A percentile compares a stretch with the other conserved stretches of the same genome.
Evolutionary conservation across 2,329 filamentous ascomycete genomes (phyloP).

Genomic region (Neonectria ditissima): DNA sequence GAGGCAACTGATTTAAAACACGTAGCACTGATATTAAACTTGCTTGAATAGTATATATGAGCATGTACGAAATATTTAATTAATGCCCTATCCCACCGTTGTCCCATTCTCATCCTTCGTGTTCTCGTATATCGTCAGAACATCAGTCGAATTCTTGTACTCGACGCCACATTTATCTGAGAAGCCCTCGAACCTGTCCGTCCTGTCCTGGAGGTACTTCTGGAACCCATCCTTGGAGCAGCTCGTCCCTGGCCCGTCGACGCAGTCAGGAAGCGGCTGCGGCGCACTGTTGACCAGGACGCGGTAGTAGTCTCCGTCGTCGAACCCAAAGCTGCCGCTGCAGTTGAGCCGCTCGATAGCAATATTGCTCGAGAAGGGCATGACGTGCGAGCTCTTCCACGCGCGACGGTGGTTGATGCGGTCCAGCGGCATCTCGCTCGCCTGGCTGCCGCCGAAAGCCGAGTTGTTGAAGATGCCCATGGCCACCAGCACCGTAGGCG

Average conservation of each 20-base stretch:
- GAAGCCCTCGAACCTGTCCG: slow-evolving; percentile 35
- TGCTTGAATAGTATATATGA: too few relatives aligned
- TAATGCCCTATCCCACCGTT: not conserved
- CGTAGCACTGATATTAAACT: too few relatives aligned
- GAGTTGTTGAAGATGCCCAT: slow-evolving; percentile 79
- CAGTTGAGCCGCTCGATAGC: slow-evolving; percentile 75
- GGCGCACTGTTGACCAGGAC: slow-evolving; percentile 42
- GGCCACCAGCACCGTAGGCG: slow-evolving; percentile 74
- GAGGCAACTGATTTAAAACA: too few relatives aligned
- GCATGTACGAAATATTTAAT: not conserved
- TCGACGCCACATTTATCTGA: slow-evolving; percentile 40
- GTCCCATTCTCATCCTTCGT: not conserved
- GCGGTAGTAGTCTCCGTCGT: slow-evolving; percentile 42
- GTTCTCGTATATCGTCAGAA: slow-evolving; percentile 35
- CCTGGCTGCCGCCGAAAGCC: slow-evolving; percentile 59
- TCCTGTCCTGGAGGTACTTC: slow-evolving; percentile 33
- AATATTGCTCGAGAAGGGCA: slow-evolving; percentile 75
- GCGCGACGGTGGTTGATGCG: slow-evolving; percentile 71
- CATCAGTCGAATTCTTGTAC: slow-evolving; percentile 39
- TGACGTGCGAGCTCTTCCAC: slow-evolving; percentile 72
- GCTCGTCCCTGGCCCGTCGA: slow-evolving; percentile 38
- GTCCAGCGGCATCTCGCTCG: slow-evolving; percentile 72
- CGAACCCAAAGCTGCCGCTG: slow-evolving; percentile 62
- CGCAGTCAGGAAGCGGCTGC: slow-evolving; percentile 32
- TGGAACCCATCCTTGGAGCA: slow-evolving; percentile 36